phyloP scores from a whole-genome alignment of 306 rosid genomes.

The Fagus crenata region DNA sequence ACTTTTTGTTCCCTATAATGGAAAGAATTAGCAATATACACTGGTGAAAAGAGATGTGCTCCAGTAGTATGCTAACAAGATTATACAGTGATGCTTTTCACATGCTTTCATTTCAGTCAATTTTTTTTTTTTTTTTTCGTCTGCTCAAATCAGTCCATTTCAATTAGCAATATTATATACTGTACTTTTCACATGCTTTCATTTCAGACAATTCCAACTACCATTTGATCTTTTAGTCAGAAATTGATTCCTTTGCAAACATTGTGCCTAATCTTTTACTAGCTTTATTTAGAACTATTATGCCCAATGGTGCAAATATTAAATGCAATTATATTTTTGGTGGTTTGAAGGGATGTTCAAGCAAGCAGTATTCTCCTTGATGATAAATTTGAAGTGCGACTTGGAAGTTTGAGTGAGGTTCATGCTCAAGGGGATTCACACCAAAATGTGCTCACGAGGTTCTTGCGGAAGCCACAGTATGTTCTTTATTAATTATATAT shows the following conservation, averaged over 20 bases:
- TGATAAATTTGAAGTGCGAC: conserved; percentile 93
- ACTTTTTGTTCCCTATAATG: neutral
- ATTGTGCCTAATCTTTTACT: neutral
- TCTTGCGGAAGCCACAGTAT: conserved; percentile 76
- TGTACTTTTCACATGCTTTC: conserved; percentile 6
- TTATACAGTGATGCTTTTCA: neutral
- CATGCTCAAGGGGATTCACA: conserved; percentile 70
- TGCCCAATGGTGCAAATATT: neutral
- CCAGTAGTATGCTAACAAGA: neutral
- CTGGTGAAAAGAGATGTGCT: neutral
- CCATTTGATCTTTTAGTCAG: neutral
- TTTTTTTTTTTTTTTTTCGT: too few relatives aligned
- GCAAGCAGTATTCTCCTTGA: conserved; percentile 97
- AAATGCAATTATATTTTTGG: conserved; percentile 34
- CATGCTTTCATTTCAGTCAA: neutral
- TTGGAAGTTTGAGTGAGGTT: conserved; percentile 91
- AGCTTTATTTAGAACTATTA: neutral
- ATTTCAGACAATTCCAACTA: neutral
- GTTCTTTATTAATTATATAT: conserved; percentile 28
- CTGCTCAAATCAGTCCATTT: neutral
- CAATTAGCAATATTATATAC: neutral
- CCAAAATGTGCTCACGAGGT: conserved; percentile 61
- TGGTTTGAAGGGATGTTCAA: conserved; percentile 70
- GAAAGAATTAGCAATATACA: neutral
- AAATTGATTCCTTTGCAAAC: neutral